A percentile compares a stretch with the other conserved stretches of the same genome.
These are phyloP conservation scores for Articulospora tetracladia DNA, from an alignment of 495 filamentous ascomycete genomes.

Conservation along the genomic window DNA sequence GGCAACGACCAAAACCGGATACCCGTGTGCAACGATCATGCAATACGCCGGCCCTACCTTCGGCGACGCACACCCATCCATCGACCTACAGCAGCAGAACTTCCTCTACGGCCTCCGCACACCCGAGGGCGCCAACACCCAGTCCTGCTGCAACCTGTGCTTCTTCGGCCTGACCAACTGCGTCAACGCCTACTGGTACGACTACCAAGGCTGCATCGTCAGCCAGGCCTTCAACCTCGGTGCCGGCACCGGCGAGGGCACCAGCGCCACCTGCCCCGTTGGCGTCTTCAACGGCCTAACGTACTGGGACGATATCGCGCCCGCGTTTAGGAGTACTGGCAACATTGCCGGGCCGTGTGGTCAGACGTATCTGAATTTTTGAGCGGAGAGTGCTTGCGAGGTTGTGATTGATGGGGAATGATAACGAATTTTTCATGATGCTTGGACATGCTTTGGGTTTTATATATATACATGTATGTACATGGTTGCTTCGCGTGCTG, in stretches of 20 bases:
- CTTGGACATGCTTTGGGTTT: too few relatives aligned
- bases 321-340: background rate
- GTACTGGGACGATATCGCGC: background rate
- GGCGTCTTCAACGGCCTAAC: background rate
- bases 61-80: background rate
- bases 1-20: background rate
- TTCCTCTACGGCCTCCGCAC: background rate
- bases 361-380: background rate
- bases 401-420: background rate
- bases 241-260: background rate
- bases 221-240: background rate
- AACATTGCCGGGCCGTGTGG: background rate
- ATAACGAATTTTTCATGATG: background rate
- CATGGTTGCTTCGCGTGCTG: too few relatives aligned
- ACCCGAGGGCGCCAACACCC: background rate
- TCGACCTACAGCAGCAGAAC: background rate
- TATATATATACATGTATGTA: too few relatives aligned
- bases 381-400: too few relatives aligned
- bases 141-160: background rate
- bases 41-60: background rate
- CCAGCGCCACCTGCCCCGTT: background rate
- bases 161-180: background rate
- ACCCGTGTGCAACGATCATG: background rate
- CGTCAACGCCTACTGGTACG: background rate
- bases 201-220: background rate